A percentile compares a stretch with the other conserved stretches of the same genome.
Conservation (phyloP, 2,329 filamentous ascomycete species). For the Monosporascus cannonballus region DNA sequence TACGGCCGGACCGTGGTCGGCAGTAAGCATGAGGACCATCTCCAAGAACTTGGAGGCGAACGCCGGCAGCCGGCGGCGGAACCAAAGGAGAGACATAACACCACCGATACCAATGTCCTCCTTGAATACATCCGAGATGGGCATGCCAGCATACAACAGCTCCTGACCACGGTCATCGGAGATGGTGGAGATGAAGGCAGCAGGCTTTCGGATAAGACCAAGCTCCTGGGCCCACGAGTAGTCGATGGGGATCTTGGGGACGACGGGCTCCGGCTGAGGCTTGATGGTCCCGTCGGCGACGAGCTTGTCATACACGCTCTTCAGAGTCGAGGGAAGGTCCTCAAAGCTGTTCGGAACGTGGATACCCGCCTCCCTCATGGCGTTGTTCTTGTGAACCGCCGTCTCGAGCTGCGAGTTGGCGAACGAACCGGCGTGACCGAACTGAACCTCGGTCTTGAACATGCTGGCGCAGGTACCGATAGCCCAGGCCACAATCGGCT, state of each 20-base stretch:
- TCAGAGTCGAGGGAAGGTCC: slow-evolving; percentile 76
- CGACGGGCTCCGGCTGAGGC: slow-evolving; percentile 80
- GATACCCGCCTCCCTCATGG: slow-evolving; percentile 92
- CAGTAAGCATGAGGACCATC: slow-evolving; percentile 99
- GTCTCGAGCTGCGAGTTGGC: slow-evolving; percentile 99
- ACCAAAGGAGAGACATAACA: slow-evolving; percentile 99
- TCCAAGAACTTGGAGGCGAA: slow-evolving; percentile 99
- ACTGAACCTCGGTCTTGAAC: slow-evolving; percentile 99
- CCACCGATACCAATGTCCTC: slow-evolving; percentile 99
- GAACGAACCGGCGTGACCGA: slow-evolving; percentile 96
- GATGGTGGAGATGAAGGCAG: slow-evolving; percentile 99
- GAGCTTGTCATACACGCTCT: slow-evolving; percentile 79
- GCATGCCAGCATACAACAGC: slow-evolving; percentile 97
- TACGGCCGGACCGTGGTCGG: slow-evolving; percentile 96
- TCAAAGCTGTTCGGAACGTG: slow-evolving; percentile 94
- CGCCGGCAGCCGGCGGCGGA: slow-evolving; percentile 91
- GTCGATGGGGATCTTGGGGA: slow-evolving; percentile 99
- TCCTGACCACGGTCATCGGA: slow-evolving; percentile 99
- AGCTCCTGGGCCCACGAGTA: slow-evolving; percentile 99
- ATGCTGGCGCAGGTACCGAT: slow-evolving; percentile 99
- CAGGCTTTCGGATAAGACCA: slow-evolving; percentile 98
- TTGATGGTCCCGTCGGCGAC: slow-evolving; percentile 79
- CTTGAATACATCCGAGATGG: slow-evolving; percentile 98
- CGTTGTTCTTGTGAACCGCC: slow-evolving; percentile 92
- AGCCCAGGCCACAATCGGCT: slow-evolving; percentile 98